Conservation (phyloP, 108 stramenopile species). For the Nannochloropsis salina region DNA sequence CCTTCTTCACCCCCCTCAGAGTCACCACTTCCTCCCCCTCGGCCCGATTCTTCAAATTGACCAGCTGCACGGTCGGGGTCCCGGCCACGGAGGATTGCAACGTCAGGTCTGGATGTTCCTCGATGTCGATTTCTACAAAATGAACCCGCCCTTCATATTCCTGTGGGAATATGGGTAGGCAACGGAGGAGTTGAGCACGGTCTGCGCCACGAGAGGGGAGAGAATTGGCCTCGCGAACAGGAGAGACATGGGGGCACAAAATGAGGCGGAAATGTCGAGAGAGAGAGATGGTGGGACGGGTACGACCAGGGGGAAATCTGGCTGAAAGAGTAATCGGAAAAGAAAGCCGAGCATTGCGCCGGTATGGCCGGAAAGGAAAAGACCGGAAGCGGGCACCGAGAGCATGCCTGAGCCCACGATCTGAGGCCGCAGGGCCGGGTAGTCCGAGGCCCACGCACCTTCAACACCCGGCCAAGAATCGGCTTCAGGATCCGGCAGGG, state of each 20-base stretch:
- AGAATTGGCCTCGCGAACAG: too few species aligned
- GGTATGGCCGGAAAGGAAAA: too few species aligned
- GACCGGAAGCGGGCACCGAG: too few species aligned
- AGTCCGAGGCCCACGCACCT: not conserved
- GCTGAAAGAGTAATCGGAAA: too few species aligned
- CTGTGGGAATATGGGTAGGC: not conserved
- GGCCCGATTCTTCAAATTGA: slow-evolving; percentile 35
- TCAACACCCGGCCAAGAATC: slow-evolving; percentile 27
- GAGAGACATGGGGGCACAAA: too few species aligned
- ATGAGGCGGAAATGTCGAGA: too few species aligned
- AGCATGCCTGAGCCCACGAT: too few species aligned
- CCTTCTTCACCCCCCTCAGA: slow-evolving; percentile 34
- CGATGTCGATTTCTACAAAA: slow-evolving; percentile 40
- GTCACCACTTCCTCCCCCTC: slow-evolving; percentile 32
- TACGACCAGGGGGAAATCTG: too few species aligned
- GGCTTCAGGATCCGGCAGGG: slow-evolving; percentile 37
- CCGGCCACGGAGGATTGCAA: slow-evolving; percentile 23
- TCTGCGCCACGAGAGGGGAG: too few species aligned
- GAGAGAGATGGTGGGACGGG: too few species aligned
- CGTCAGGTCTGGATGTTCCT: slow-evolving; percentile 31
- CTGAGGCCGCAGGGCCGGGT: too few species aligned
- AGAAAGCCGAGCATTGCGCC: too few species aligned
- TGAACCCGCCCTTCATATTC: slow-evolving; percentile 33
- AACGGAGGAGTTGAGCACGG: not conserved
- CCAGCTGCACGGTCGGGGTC: slow-evolving; percentile 41